A percentile compares a stretch with the other conserved stretches of the same genome.
phyloP scores from a whole-genome alignment of 495 filamentous ascomycete species.

The Neurospora sp. region DNA sequence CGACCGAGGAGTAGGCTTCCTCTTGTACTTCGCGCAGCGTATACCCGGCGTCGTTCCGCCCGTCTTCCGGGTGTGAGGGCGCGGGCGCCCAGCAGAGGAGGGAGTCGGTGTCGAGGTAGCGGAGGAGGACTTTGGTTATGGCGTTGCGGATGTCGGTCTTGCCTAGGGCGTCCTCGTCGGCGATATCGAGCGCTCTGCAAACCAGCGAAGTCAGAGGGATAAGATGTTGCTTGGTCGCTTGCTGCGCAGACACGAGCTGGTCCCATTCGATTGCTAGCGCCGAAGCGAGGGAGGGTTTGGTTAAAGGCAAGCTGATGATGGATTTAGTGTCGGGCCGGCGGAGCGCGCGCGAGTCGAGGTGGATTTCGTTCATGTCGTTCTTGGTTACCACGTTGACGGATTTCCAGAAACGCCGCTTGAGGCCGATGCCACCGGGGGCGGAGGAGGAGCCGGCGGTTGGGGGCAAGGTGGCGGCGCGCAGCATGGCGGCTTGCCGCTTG shows the following conservation, averaged over 20 bases:
- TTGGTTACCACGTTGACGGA: constrained; percentile 51
- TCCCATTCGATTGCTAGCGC: constrained; percentile 92
- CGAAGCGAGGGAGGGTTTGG: constrained; percentile 74
- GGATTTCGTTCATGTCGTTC: constrained; percentile 44
- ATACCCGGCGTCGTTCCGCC: constrained; percentile 24
- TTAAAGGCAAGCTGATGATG: constrained; percentile 57
- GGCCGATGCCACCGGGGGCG: constrained; percentile 2
- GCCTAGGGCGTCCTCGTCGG: constrained; percentile 40
- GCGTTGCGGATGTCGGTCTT: constrained; percentile 36
- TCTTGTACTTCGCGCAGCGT: constrained; percentile 66
- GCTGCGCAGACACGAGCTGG: constrained; percentile 61
- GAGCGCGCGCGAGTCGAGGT: constrained; percentile 72
- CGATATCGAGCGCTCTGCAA: constrained; percentile 71
- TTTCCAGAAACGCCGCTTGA: constrained; percentile 76
- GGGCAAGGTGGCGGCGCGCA: constrained; percentile 23
- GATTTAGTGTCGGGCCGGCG: constrained; percentile 57
- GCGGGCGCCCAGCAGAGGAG: constrained; percentile 83
- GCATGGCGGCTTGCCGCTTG: constrained; percentile 41
- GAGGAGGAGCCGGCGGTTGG: background rate
- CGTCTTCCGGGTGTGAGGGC: constrained; percentile 15
- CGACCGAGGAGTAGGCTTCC: constrained; percentile 52
- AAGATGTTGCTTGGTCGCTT: constrained; percentile 68
- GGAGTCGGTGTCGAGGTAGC: constrained; percentile 86
- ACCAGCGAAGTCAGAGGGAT: constrained; percentile 84
- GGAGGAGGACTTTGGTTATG: constrained; percentile 59